A percentile compares a stretch with the other conserved stretches of the same genome.
Evolutionary conservation across 2,329 filamentous ascomycete genomes (phyloP).

Genomic region (Byssothecium circinans): DNA sequence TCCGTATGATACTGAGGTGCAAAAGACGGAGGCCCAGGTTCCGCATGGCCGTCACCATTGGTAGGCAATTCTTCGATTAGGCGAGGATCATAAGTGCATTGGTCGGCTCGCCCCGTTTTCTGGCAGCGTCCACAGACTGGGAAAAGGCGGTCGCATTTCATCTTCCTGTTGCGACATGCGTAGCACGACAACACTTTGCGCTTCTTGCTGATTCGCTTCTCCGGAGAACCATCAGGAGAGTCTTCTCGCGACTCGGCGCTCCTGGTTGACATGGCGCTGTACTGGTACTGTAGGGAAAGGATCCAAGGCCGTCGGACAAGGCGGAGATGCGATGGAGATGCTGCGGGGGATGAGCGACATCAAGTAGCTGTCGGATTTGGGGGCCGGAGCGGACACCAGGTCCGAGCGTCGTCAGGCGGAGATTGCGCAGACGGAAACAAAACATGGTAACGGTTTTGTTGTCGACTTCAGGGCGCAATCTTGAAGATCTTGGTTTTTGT

Average conservation of each 20-base stretch:
- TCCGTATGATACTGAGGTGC: slow-evolving; percentile 4
- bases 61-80: slow-evolving; percentile 34
- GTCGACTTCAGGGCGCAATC: too few relatives aligned
- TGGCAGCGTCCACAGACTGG: slow-evolving; percentile 50
- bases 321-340: slow-evolving; percentile 26
- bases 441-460: too few relatives aligned
- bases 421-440: neutral
- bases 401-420: neutral
- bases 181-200: slow-evolving; percentile 52
- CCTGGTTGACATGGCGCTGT: slow-evolving; percentile 28
- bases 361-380: neutral
- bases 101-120: slow-evolving; percentile 46
- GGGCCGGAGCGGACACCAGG: neutral
- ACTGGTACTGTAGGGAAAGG: neutral
- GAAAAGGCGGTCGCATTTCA: slow-evolving; percentile 51
- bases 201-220: slow-evolving; percentile 47
- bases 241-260: slow-evolving; percentile 35
- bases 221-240: slow-evolving; percentile 31
- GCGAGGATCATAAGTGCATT: slow-evolving; percentile 47
- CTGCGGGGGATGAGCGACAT: neutral
- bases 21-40: slow-evolving; percentile 11
- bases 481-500: too few relatives aligned
- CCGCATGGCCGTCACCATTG: slow-evolving; percentile 27
- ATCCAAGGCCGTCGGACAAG: slow-evolving; percentile 24
- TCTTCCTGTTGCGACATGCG: slow-evolving; percentile 50